Conservation (phyloP, 495 filamentous ascomycete species). For the Penicillium turbatum region DNA sequence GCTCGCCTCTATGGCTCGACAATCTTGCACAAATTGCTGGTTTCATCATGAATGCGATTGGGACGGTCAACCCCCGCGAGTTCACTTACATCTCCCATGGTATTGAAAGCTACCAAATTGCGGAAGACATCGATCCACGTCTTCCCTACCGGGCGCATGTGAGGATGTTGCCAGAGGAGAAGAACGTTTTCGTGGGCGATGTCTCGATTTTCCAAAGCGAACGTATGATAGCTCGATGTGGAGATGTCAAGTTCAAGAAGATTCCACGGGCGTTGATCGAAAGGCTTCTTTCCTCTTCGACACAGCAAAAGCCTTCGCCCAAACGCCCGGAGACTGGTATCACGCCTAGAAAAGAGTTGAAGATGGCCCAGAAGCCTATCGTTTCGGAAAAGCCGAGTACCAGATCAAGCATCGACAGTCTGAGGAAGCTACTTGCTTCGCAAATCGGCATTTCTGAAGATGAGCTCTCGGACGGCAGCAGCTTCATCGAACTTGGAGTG, state of each 20-base stretch:
- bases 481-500: neutral
- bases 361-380: too few relatives aligned
- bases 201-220: neutral
- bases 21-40: neutral
- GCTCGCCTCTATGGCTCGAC: neutral
- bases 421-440: neutral
- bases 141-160: neutral
- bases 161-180: neutral
- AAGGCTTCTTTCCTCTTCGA: neutral
- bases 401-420: neutral
- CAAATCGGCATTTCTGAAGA: neutral
- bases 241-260: neutral
- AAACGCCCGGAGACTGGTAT: too few relatives aligned
- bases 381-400: too few relatives aligned
- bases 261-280: neutral
- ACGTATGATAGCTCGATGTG: neutral
- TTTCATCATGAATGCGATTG: neutral
- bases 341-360: too few relatives aligned
- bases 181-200: neutral
- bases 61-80: neutral
- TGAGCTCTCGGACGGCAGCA: neutral
- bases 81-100: neutral
- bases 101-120: neutral
- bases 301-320: too few relatives aligned
- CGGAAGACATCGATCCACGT: neutral